Base-by-base conservation (phyloP, 257 asterid species). In the Solanum etuberosum region DNA sequence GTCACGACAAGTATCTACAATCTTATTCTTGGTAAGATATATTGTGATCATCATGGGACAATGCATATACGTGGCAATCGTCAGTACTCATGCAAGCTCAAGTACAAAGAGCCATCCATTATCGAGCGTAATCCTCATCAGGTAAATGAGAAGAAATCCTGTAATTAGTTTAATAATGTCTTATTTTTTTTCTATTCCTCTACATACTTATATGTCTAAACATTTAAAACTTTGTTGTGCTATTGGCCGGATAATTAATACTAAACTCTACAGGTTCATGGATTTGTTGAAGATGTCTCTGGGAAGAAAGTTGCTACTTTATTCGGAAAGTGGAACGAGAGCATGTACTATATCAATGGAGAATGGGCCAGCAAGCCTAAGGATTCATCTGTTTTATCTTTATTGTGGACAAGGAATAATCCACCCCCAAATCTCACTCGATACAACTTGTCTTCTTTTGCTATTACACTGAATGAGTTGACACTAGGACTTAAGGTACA, bases 61-160 rank as follows among this genome's bases (percentile, higher is more conserved):
- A 95, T 96, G 99, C 93, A 94, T 83, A 95, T 96, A 89, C 94
- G 68, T 83, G 96, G 99, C 83, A 96, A 95, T 90, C 95, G 96
- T 70, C 89, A 93, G 51, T 89, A 95, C 87, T 96, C 98, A 7
- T 96, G 99, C 97, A 95, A 92, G 90, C 94, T 96, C 90, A 96
- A 96, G 92, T 97, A 94, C 92, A 97, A 97, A 92, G 99, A 97
- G 94, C 98, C 93, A 89, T 95, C 98, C 86, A 90, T 96, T 86
- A 95, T 96, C 57, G 99, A 96, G 6, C 98, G 99, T 86, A 95
- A 93, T 91, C 98, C 99, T 90, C 99, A 90, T 86, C 98, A 96
- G 98, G 99, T 96, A 90, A 90, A 83, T 54, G 31, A 57, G 77
- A 43, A 86, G 65, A 87, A 34, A 35, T 71, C 48, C 38, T 29